Evolutionary conservation across 805 yeast genomes (phyloP), one percentile per base, ranked within the genome.

Genomic region (Candida ficus): DNA sequence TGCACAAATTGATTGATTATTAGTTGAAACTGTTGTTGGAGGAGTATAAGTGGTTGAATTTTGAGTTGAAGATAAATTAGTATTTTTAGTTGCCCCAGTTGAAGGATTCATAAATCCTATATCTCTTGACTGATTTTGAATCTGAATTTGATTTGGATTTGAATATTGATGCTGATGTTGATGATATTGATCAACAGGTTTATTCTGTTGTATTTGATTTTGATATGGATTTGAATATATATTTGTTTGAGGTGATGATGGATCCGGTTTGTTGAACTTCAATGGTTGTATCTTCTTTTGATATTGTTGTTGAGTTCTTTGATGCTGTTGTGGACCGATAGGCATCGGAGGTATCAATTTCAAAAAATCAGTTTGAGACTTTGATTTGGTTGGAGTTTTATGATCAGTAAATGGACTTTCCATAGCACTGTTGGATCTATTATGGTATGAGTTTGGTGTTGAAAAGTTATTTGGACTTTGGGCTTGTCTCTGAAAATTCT

Each of bases 1-100:
- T 18, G 70, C 65, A 57, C 89, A 81, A 1, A 32, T 20, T 7
- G 53, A 42, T 13, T 63, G 26, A 17, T 31, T 33, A 18, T 18
- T 35, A 5, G 32, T 11, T 2, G 26, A 29, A 19, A 39, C 29
- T 3, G 47, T 17, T 5, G 43, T 36, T n/a, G 55, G 40, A 7
- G 50, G 39, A 12, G 45, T 45, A 20, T 30, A 28, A 13, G 29
- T 38, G 12, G 19, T 26, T 19, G n/a, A 11, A 7, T 18, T 28
- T 10, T 35, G 23, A 17, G 3, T 21, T n/a, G 38, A 8, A 2
- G 46, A 35, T 7, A 29, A 18, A 17, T 23, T 42, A 9, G 42
- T 38, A 12, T 38, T 41, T 29, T 40, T 37, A 8, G 50, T 43
- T 4, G 50, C 37, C 5, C 43, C 35, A 23, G 42, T 34, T 4